phyloP scores from a whole-genome alignment of 169 alveolate genomes.

The Plasmodium vivax region DNA sequence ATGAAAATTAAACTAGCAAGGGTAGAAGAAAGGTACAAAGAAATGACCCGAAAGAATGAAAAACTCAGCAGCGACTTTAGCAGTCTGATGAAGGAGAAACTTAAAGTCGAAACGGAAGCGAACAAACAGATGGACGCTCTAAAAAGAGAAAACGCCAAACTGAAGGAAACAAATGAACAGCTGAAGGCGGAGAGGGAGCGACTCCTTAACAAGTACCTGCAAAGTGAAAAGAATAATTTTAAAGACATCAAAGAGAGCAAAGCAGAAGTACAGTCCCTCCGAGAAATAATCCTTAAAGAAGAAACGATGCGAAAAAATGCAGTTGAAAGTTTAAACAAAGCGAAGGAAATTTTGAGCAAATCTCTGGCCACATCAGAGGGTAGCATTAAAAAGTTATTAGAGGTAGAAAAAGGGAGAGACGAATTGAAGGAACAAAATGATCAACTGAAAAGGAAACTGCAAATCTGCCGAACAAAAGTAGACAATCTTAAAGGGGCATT shows the following conservation, averaged over 20 bases:
- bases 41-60: slow-evolving; percentile 16
- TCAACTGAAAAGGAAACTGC: not conserved
- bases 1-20: slow-evolving; percentile 25
- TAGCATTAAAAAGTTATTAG: not conserved
- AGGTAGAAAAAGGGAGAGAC: slow-evolving; percentile 12
- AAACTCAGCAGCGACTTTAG: not conserved
- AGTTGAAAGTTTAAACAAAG: slow-evolving; percentile 20
- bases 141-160: not conserved
- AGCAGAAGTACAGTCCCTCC: not conserved
- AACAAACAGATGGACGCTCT: slow-evolving; percentile 15
- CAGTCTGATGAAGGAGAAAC: slow-evolving; percentile 11
- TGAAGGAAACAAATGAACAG: not conserved
- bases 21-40: slow-evolving; percentile 30
- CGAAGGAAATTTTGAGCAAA: slow-evolving; percentile 25
- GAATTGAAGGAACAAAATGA: slow-evolving; percentile 5
- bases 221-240: slow-evolving; percentile 4
- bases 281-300: not conserved
- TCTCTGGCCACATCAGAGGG: slow-evolving; percentile 27
- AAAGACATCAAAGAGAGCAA: not conserved
- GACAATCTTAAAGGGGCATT: slow-evolving; percentile 12
- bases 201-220: not conserved
- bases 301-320: slow-evolving; percentile 4
- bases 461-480: not conserved
- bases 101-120: not conserved
- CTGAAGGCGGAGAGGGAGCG: slow-evolving; percentile 1